Percentiles rank a stretch among this genome's conserved stretches.
Evolutionary conservation across 2,329 filamentous ascomycete species (phyloP).

Genomic region (Xylariales sp.): DNA sequence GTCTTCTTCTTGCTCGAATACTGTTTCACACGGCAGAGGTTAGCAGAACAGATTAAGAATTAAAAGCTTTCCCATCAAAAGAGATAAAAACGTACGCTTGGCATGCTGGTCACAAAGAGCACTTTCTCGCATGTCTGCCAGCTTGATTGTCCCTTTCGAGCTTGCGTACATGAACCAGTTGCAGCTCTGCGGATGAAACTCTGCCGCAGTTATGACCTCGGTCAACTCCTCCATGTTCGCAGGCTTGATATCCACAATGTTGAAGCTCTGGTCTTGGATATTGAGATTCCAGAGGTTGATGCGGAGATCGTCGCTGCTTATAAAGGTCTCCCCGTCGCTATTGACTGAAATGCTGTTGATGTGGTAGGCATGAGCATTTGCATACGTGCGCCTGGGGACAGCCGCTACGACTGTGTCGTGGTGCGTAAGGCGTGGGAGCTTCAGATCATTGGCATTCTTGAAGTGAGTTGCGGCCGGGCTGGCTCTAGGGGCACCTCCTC

Average conservation of each 20-base stretch:
- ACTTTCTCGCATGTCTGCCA: slow-evolving; percentile 97
- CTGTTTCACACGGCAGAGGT: slow-evolving; percentile 40
- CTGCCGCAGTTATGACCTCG: slow-evolving; percentile 96
- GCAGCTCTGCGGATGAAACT: slow-evolving; percentile 95
- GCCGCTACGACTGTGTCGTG: slow-evolving; percentile 98
- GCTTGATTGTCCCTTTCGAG: slow-evolving; percentile 97
- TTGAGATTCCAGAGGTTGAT: slow-evolving; percentile 99
- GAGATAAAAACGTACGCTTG: slow-evolving; percentile 63
- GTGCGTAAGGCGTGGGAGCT: slow-evolving; percentile 92
- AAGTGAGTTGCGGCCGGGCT: slow-evolving; percentile 67
- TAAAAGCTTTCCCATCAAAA: background rate
- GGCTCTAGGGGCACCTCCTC: slow-evolving; percentile 71
- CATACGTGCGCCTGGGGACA: slow-evolving; percentile 91
- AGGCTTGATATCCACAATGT: slow-evolving; percentile 99
- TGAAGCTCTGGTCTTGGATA: slow-evolving; percentile 99
- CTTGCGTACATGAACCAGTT: slow-evolving; percentile 99
- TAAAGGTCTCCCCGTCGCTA: slow-evolving; percentile 98
- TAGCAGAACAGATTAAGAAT: slow-evolving; percentile 1
- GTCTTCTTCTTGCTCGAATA: slow-evolving; percentile 98
- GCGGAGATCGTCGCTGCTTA: slow-evolving; percentile 94
- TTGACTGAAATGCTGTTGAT: slow-evolving; percentile 99
- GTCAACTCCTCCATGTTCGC: slow-evolving; percentile 99
- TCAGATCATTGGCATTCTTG: slow-evolving; percentile 76
- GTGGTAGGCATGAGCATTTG: slow-evolving; percentile 97
- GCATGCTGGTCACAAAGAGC: slow-evolving; percentile 93